Percentiles rank a stretch among this genome's conserved stretches.
Conservation (phyloP, 2,329 filamentous ascomycete species). For the Hysterium pulicare region DNA sequence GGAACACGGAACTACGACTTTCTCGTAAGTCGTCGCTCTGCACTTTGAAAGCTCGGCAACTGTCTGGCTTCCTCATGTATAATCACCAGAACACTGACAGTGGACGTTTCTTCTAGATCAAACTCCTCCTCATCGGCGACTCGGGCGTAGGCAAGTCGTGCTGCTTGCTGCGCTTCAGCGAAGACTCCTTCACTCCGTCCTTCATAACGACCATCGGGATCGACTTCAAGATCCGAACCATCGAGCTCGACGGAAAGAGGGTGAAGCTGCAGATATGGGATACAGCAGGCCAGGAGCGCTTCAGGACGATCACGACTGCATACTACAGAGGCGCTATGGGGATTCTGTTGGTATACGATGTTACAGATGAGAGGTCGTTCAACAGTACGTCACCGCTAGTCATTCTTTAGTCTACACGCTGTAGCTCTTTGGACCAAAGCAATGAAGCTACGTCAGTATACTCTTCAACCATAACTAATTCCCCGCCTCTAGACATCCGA, state of each 20-base stretch:
- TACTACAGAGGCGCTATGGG: slow-evolving; percentile 99
- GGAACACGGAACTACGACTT: slow-evolving; percentile 99
- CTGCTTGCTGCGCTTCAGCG: slow-evolving; percentile 93
- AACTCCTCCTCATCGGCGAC: slow-evolving; percentile 93
- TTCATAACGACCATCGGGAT: slow-evolving; percentile 99
- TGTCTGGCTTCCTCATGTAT: not conserved
- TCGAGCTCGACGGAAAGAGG: slow-evolving; percentile 96
- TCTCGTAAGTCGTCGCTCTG: slow-evolving; percentile 62
- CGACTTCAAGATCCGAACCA: slow-evolving; percentile 99
- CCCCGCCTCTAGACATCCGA: slow-evolving; percentile 70
- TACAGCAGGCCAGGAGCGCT: slow-evolving; percentile 95
- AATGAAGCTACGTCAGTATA: too few species aligned
- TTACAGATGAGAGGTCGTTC: slow-evolving; percentile 93
- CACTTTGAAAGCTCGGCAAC: too few species aligned
- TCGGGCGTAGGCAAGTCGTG: slow-evolving; percentile 96
- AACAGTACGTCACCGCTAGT: slow-evolving; percentile 78
- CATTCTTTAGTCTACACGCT: not conserved
- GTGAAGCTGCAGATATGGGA: slow-evolving; percentile 99
- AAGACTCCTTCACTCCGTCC: slow-evolving; percentile 94
- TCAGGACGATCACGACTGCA: slow-evolving; percentile 96
- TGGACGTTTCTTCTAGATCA: too few species aligned
- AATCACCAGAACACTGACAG: too few species aligned
- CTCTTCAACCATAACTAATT: not conserved
- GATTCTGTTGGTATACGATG: slow-evolving; percentile 95
- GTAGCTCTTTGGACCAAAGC: not conserved